phyloP scores from a whole-genome alignment of 345 rosid genomes.

The Triadica sebifera region DNA sequence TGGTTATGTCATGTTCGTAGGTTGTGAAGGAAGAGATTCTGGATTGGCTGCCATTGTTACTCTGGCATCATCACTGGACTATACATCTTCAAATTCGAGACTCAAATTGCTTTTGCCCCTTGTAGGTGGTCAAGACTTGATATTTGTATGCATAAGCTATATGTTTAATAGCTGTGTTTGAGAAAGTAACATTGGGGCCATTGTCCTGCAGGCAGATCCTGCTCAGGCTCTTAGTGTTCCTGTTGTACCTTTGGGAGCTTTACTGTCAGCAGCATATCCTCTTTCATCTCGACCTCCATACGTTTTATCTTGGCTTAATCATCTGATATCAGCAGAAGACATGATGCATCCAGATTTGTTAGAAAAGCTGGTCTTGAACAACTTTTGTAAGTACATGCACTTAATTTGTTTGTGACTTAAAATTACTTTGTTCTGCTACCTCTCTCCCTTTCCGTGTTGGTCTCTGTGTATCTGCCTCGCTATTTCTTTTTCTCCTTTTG shows the following conservation, averaged over 20 bases:
- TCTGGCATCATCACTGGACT: constrained; percentile 88
- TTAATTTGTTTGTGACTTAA: constrained; percentile 4
- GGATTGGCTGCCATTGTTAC: constrained; percentile 71
- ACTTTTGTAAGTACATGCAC: constrained; percentile 66
- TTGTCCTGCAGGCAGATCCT: constrained; percentile 79
- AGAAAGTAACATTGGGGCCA: constrained; percentile 18
- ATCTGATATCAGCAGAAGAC: constrained; percentile 80
- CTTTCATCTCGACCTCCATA: constrained; percentile 79
- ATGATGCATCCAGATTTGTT: constrained; percentile 97
- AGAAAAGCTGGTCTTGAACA: constrained; percentile 85
- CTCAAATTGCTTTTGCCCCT: constrained; percentile 89
- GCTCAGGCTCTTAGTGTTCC: constrained; percentile 93
- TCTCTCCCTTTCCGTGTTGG: background rate
- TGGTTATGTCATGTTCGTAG: constrained; percentile 34
- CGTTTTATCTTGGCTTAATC: constrained; percentile 78
- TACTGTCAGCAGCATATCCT: constrained; percentile 85
- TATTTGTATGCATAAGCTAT: constrained; percentile 11
- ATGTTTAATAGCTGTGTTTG: constrained; percentile 10
- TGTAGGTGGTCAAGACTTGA: constrained; percentile 43
- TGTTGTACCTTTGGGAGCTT: constrained; percentile 84
- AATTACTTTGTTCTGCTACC: background rate
- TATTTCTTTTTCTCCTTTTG: no score
- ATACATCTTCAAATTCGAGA: constrained; percentile 73
- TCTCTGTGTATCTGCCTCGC: background rate
- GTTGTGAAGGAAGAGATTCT: constrained; percentile 71